These are phyloP conservation scores for Thelephora terrestris DNA, from an alignment of 1,284 basidiomycete genomes.

Conservation along the genomic window DNA sequence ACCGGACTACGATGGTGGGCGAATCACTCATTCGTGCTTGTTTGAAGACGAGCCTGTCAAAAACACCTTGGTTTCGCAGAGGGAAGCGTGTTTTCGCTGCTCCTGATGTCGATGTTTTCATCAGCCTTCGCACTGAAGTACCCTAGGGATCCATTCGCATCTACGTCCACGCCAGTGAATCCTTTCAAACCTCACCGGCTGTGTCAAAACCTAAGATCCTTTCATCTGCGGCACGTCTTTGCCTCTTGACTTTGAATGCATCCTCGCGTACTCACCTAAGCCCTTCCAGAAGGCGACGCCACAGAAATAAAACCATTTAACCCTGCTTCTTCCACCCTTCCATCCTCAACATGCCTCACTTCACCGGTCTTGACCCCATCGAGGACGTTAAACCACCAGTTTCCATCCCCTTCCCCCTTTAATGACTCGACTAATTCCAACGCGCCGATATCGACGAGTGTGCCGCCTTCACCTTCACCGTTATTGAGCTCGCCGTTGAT, in stretches of 20 bases:
- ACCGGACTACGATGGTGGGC: background rate
- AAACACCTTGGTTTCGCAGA: constrained; percentile 6
- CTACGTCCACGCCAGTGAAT: too few relatives aligned
- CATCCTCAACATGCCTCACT: constrained; percentile 11
- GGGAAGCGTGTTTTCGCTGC: constrained; percentile 3
- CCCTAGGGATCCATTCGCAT: too few relatives aligned
- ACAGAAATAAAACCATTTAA: constrained; percentile 12
- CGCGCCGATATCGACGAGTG: constrained; percentile 9
- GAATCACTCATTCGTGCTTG: background rate
- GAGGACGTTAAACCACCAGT: too few relatives aligned
- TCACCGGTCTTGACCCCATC: constrained; percentile 15
- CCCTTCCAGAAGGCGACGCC: constrained; percentile 7
- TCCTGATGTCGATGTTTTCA: constrained; percentile 10
- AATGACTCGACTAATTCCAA: constrained; percentile 12
- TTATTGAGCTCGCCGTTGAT: too few relatives aligned
- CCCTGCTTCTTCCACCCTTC: too few relatives aligned
- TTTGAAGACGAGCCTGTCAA: background rate
- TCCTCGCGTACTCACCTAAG: background rate
- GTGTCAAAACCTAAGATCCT: constrained; percentile 2
- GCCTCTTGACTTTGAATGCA: too few relatives aligned
- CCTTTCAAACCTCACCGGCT: constrained; percentile 3
- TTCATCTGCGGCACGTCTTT: constrained; percentile 9
- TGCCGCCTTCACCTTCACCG: constrained; percentile 11
- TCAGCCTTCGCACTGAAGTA: too few relatives aligned
- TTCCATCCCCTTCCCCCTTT: constrained; percentile 7